phyloP scores from a whole-genome alignment of 1,284 basidiomycete species.

The Apiotrichum porosum region DNA sequence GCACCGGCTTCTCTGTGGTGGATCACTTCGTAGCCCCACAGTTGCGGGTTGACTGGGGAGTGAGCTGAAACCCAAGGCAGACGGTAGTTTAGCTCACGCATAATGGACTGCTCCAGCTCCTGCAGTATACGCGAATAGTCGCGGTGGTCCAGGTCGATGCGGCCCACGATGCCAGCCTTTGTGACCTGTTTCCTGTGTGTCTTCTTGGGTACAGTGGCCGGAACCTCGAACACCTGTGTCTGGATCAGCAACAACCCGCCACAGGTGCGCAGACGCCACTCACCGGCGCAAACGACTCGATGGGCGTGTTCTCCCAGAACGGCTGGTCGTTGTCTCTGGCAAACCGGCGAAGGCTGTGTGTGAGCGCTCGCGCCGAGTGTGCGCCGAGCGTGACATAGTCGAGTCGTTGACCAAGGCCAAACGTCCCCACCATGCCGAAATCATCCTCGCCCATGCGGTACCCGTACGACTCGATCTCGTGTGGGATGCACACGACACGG shows the following conservation, averaged over 20 bases:
- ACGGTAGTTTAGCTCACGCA: neutral
- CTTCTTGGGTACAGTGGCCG: neutral
- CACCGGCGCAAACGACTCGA: slow-evolving; percentile 1
- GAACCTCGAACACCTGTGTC: no score
- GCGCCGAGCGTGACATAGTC: neutral
- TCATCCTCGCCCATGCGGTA: neutral
- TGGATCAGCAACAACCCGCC: neutral
- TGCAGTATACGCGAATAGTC: neutral
- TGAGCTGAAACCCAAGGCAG: no score
- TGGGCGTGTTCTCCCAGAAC: neutral
- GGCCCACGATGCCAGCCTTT: slow-evolving; percentile 3
- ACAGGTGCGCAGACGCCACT: neutral
- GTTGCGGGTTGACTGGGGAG: neutral
- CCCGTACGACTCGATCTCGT: neutral
- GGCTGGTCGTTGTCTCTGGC: neutral
- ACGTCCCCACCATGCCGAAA: neutral
- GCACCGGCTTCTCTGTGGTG: no score
- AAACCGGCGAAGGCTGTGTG: neutral
- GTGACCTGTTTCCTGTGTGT: neutral
- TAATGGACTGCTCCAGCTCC: neutral
- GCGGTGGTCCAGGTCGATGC: neutral
- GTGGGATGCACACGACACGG: neutral
- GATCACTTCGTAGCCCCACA: slow-evolving; percentile 1
- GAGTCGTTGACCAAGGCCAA: neutral
- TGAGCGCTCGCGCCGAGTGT: neutral